Percentiles rank a stretch among this genome's conserved stretches.
phyloP scores from a whole-genome alignment of 805 yeast species.

The Metschnikowia hibisci region DNA sequence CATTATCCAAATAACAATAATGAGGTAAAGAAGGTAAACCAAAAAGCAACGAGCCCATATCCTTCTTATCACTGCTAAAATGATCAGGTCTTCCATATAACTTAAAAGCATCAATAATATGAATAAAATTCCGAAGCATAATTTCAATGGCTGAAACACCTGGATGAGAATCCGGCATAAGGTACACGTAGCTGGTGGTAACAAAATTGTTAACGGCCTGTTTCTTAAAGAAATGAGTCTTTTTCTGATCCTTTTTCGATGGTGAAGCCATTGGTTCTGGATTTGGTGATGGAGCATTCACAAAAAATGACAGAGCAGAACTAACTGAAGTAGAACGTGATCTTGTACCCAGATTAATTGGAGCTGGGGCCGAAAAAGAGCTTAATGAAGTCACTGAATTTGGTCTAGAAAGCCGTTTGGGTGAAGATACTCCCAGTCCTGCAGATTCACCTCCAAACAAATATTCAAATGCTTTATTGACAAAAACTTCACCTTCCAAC shows the following conservation, averaged over 20 bases:
- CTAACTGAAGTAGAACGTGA: constrained; percentile 22
- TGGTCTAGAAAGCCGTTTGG: constrained; percentile 17
- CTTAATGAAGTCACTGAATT: constrained; percentile 19
- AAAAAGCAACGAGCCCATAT: constrained; percentile 62
- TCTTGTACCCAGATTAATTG: constrained; percentile 10
- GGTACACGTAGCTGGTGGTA: constrained; percentile 45
- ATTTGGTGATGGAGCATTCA: constrained; percentile 23
- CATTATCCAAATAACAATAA: constrained; percentile 48
- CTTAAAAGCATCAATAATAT: constrained; percentile 65
- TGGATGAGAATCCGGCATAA: constrained; percentile 70
- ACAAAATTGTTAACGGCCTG: constrained; percentile 29
- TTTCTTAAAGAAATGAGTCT: constrained; percentile 23
- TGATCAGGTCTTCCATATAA: constrained; percentile 74
- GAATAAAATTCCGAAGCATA: constrained; percentile 65
- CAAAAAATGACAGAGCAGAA: constrained; percentile 31
- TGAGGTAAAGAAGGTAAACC: constrained; percentile 74
- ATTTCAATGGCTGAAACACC: constrained; percentile 72
- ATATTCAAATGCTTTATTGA: constrained; percentile 39
- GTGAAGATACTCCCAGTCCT: constrained; percentile 6
- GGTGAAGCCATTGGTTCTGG: constrained; percentile 11
- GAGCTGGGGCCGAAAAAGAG: constrained; percentile 14
- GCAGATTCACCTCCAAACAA: constrained; percentile 22
- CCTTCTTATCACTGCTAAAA: constrained; percentile 68
- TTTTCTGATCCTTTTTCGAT: background rate
- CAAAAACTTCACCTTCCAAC: constrained; percentile 49